Evolutionary conservation across 2,329 filamentous ascomycete genomes (phyloP).

Genomic region (Talaromyces verruculosus): DNA sequence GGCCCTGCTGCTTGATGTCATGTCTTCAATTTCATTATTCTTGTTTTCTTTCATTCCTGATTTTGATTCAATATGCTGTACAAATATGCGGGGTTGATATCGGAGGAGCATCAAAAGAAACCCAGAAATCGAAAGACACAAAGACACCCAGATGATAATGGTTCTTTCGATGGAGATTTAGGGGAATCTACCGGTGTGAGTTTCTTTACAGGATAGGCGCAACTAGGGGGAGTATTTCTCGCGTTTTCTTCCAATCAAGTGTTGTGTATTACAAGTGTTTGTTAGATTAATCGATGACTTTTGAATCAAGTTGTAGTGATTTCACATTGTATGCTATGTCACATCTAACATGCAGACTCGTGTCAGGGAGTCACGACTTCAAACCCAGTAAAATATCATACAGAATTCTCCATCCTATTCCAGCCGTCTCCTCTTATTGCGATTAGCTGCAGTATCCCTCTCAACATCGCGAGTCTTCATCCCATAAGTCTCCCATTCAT

Average conservation of each 20-base stretch:
- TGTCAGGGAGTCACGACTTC: neutral
- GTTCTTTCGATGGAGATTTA: slow-evolving; percentile 6
- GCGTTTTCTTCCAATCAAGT: neutral
- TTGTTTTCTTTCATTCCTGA: neutral
- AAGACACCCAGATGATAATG: neutral
- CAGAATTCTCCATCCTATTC: neutral
- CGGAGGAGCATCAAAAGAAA: slow-evolving; percentile 5
- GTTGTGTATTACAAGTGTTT: slow-evolving; percentile 16
- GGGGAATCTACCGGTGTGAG: slow-evolving; percentile 7
- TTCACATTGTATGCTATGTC: no score
- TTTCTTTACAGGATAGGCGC: slow-evolving; percentile 16
- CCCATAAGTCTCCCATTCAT: slow-evolving; percentile 53
- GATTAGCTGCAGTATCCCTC: slow-evolving; percentile 33
- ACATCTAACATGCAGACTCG: no score
- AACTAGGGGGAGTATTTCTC: slow-evolving; percentile 17
- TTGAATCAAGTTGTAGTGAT: neutral
- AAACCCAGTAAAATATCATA: neutral
- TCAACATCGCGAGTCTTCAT: slow-evolving; percentile 30
- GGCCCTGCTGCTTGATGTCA: neutral
- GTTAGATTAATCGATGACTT: slow-evolving; percentile 10
- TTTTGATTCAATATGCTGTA: slow-evolving; percentile 12
- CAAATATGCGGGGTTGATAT: slow-evolving; percentile 15
- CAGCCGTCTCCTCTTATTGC: slow-evolving; percentile 34
- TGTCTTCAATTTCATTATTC: slow-evolving; percentile 6
- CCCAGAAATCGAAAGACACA: no score